Evolutionary conservation across 2,329 filamentous ascomycete genomes (phyloP).

Genomic region (Botrytis galanthina): DNA sequence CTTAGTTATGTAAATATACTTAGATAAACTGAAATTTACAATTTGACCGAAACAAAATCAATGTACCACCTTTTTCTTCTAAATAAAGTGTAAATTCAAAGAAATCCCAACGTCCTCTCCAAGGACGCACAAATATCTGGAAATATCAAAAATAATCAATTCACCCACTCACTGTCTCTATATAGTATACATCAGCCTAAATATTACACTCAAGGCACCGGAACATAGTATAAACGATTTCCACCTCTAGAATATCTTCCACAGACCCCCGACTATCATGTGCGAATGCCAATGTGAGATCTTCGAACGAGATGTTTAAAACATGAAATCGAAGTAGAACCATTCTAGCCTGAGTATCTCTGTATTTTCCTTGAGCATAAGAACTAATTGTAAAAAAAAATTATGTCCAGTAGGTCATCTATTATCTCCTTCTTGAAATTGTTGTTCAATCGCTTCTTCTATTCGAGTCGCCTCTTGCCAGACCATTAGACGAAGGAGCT

Average conservation of each 20-base stretch:
- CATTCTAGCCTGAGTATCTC: not conserved
- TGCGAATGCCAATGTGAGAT: not conserved
- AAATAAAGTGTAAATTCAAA: not conserved
- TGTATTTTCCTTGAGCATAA: not conserved
- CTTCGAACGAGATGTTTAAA: not conserved
- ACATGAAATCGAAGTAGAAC: not conserved
- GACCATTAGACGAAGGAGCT: no score
- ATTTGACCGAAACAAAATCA: not conserved
- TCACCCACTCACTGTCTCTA: not conserved
- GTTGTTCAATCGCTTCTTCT: not conserved
- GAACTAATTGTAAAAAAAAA: accelerated
- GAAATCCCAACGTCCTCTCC: not conserved
- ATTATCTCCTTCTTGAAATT: not conserved
- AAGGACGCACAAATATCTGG: not conserved
- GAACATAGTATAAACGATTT: not conserved
- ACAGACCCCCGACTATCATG: not conserved
- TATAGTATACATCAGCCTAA: not conserved
- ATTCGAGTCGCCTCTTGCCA: not conserved
- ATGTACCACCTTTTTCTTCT: not conserved
- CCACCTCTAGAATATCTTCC: not conserved
- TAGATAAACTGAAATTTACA: not conserved
- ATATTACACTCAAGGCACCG: not conserved
- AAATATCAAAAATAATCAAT: not conserved
- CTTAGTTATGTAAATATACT: not conserved
- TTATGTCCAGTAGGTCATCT: not conserved